Evolutionary conservation across 2,329 filamentous ascomycete genomes (phyloP), one percentile per base, ranked within the genome.

Genomic region (Plectosphaerella cucumerina): DNA sequence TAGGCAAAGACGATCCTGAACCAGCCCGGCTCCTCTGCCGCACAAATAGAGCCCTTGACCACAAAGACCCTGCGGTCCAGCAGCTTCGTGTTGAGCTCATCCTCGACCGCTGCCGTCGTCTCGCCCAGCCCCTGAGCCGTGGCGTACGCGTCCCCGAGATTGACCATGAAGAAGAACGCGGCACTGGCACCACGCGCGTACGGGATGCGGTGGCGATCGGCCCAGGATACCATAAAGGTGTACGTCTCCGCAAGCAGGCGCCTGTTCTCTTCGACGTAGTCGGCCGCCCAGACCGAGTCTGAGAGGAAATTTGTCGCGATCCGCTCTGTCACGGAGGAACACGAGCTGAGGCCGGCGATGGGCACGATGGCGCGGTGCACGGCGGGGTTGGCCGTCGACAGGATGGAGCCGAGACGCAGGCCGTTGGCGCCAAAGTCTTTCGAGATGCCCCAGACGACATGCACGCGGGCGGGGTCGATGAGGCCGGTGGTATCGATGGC

Each of bases 351-450:
- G 4, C 77, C 51, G 12, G 64, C 62, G 6, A 63, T 64, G 20
- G 60, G 56, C 0, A 66, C 56, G 3, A 78, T 49, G 0, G 74
- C 70, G 2, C 55, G 52, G 42, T 71, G 67, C 0, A 80, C 56
- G 0, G 61, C 56, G 2, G 57, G 46, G 51, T 77, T 80, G 31
- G 65, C 59, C 48, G 77, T 76, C 4, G 74, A 75, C 18, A 80
- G 65, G 17, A 81, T 63, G 17, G 64, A 68, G 0, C 79, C 80
- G 4, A 82, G 54, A 1, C 80, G 72, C 6, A 82, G 62, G 0
- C 81, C 81, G 42, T 80, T 81, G 21, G 76, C 74, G 21, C 77
- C 76, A 61, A 84, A 84, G 60, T 82, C 79, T 54, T 50, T 17
- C 3, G n/a, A 42, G 57, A 71, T 66, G 21, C 70, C 68, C 62